These are phyloP conservation scores for Lactuca saligna DNA, from an alignment of 129 eudicot species.

Conservation along the genomic window DNA sequence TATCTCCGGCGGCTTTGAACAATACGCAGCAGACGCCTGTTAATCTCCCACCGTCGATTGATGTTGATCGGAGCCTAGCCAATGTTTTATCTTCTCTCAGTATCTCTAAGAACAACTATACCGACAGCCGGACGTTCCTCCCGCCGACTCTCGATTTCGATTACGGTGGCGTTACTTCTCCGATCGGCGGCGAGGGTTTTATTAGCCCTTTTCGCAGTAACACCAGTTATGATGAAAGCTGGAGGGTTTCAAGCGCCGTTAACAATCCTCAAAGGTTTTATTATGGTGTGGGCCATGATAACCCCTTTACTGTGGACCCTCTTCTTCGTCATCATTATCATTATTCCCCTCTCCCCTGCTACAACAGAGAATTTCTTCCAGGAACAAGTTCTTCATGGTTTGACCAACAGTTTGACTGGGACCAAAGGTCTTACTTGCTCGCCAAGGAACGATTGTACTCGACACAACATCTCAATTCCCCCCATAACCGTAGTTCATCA, in stretches of 20 bases:
- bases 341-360: background rate
- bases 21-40: background rate
- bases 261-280: constrained; percentile 17
- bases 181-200: constrained; percentile 24
- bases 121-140: background rate
- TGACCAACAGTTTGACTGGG: constrained; percentile 26
- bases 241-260: constrained; percentile 18
- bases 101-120: background rate
- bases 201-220: constrained; percentile 3
- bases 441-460: constrained; percentile 43
- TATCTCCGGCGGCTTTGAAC: constrained; percentile 14
- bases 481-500: constrained; percentile 3
- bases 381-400: constrained; percentile 22
- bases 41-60: constrained; percentile 25
- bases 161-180: constrained; percentile 10
- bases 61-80: constrained; percentile 18
- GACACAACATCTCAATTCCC: constrained; percentile 4
- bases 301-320: constrained; percentile 36
- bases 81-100: constrained; percentile 17
- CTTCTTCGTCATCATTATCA: constrained; percentile 1
- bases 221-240: constrained; percentile 1
- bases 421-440: constrained; percentile 48
- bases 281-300: constrained; percentile 31
- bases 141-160: constrained; percentile 9
- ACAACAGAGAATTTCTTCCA: background rate